Percentiles rank a stretch among this genome's conserved stretches.
These are phyloP conservation scores for Diddensiella transvaalensis DNA, from an alignment of 805 yeast genomes.

Conservation along the genomic window DNA sequence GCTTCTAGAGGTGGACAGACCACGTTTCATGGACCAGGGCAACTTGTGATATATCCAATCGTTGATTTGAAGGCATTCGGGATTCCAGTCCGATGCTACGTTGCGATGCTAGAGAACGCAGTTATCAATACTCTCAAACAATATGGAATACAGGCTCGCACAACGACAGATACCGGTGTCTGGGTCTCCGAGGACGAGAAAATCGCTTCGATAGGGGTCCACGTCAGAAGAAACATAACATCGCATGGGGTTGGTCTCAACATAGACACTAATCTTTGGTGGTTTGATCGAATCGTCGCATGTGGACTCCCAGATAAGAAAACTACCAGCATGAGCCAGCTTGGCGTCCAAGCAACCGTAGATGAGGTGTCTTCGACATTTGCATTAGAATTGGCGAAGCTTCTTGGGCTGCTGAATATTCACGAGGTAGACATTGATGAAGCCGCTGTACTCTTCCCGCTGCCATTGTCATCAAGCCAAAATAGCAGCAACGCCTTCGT, in stretches of 20 bases:
- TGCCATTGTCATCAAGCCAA: background rate
- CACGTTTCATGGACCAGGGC: conserved; percentile 97
- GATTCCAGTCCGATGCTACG: conserved; percentile 62
- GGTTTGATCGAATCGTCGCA: conserved; percentile 68
- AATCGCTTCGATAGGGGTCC: conserved; percentile 87
- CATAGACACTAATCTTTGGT: conserved; percentile 66
- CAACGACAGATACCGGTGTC: conserved; percentile 79
- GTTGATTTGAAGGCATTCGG: conserved; percentile 62
- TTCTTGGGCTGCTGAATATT: background rate
- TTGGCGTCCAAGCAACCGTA: conserved; percentile 29
- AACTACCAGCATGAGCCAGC: conserved; percentile 50
- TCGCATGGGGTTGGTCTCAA: conserved; percentile 89
- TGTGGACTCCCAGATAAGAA: conserved; percentile 72
- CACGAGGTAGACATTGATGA: background rate
- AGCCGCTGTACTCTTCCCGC: background rate
- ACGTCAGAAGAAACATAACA: conserved; percentile 77
- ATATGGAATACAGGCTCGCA: conserved; percentile 45
- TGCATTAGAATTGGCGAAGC: conserved; percentile 41
- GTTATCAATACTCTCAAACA: conserved; percentile 45
- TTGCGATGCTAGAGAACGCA: conserved; percentile 57
- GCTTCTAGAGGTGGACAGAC: conserved; percentile 92
- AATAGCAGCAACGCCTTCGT: conserved; percentile 1
- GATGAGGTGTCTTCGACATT: conserved; percentile 44
- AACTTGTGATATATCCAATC: conserved; percentile 78
- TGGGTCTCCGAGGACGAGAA: conserved; percentile 65